Base-by-base conservation (phyloP, 495 filamentous ascomycete genomes). In the Darksidea phi region DNA sequence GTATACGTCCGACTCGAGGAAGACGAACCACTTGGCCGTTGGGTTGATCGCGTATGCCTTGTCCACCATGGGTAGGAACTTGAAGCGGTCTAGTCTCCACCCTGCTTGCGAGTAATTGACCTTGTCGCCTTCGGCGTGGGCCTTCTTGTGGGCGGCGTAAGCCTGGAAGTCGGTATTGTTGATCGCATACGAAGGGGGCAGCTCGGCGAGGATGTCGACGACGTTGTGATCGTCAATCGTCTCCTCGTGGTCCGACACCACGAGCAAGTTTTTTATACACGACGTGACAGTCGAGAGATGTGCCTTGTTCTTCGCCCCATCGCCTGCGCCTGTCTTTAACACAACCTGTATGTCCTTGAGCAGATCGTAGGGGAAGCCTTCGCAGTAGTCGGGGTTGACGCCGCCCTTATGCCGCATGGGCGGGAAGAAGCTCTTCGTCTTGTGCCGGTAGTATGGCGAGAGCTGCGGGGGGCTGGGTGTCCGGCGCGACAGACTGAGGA, bases 171-270 rank as follows among this genome's bases (percentile, higher is more conserved):
- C 79, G 6, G 74, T 66, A 25, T 69, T 75, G 36, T 68, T 64
- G 11, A 59, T 42, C 8, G 66, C 63, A 57, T 71, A 72, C 1
- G 73, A 72, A 12, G 63, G 34, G 1, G 73, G 69, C 5, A 77
- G 54, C 24, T 71, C 65, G 37, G 74, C 72, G 28, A 80, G 68
- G 25, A 79, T 69, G 61, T 79, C 76, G 57, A 77, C 64, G 7
- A 73, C 67, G 0, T 52, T 51, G 11, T 78, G 73, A 1, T 70
- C 68, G 36, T 74, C 68, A 18, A 79, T 52, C 48, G 70, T 71
- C 45, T 79, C 75, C 41, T 77, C 73, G 52, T 74, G 75, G 64
- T 82, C 78, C 24, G 78, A 81, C 64, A 80, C 75, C 38, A 82
- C 61, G 25, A 73, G 71, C 18, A 74, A 73, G 53, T 81, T 75